Base-by-base conservation (phyloP, 352 stramenopile species). In the Globisporangium nodosum region DNA sequence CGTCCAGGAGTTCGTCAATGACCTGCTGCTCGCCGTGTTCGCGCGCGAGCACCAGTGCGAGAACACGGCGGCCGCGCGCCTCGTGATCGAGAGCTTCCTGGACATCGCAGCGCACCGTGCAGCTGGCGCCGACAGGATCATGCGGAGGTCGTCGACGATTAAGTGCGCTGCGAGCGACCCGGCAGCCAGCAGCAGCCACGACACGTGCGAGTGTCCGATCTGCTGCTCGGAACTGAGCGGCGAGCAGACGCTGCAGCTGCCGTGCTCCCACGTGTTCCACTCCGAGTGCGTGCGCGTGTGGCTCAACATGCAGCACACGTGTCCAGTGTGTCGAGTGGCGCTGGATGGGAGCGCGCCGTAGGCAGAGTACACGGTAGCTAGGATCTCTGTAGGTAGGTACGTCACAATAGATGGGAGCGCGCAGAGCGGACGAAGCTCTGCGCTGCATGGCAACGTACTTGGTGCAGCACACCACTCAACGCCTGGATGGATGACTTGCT, bases 231-330 rank as follows among this genome's bases (percentile, higher is more conserved):
- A 74, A 54, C 61, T 90, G 37, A 60, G 58, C 21, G 56, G 69
- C 49, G 73, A 81, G 49, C 57, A 69, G 68, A 88, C 72, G 51
- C 60, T 76, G 20, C 63, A 64, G 54, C 68, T 91, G 30, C 61
- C 73, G 52, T 93, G 84, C 61, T 70, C 65, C 46, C 84, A 93
- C 66, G 68, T 65, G 33, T 93, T 75, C 61, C 84, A 93, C 68
- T 54, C 61, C 24, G 71, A 73, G 52, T 93, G 84, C 54, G 71
- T 90, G 20, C 67, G 71, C 42, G 68, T 88, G 49, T 93, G 84
- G 84, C 64, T 91, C 27, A 72, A 72, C 39, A 66, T 88, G 63
- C 74, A 90, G 58, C 71, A 77, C 53, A 86, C 76, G 49, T 93
- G 84, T 52, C 84, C 84, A 9, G 78, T 87, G 60, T 93, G 84